These are phyloP conservation scores for Fusarium zealandicum DNA, from an alignment of 2,329 filamentous ascomycete species.

Conservation along the genomic window DNA sequence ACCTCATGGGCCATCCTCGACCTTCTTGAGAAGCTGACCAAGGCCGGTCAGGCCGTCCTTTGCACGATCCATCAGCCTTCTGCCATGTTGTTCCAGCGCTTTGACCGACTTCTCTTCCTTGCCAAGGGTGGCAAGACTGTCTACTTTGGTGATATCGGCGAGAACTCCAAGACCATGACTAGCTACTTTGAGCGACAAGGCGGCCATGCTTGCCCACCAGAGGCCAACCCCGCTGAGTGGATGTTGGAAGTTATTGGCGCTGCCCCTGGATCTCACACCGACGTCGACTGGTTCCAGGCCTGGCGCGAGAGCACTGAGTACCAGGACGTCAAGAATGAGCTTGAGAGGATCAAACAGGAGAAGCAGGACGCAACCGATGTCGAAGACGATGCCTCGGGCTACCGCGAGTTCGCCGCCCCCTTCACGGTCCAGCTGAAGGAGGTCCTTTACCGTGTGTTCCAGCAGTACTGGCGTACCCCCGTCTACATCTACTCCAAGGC, in stretches of 20 bases:
- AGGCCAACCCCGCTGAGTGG: slow-evolving; percentile 84
- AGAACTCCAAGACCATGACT: slow-evolving; percentile 71
- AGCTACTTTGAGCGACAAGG: slow-evolving; percentile 80
- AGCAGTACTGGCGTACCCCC: slow-evolving; percentile 92
- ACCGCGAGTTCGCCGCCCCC: slow-evolving; percentile 81
- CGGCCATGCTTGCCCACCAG: slow-evolving; percentile 67
- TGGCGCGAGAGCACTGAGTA: slow-evolving; percentile 69
- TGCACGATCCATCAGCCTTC: slow-evolving; percentile 98
- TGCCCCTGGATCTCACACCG: slow-evolving; percentile 67
- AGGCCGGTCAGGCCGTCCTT: slow-evolving; percentile 90
- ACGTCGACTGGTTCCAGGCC: slow-evolving; percentile 70
- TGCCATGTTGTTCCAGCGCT: slow-evolving; percentile 91
- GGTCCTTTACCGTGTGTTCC: slow-evolving; percentile 78
- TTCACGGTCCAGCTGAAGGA: slow-evolving; percentile 72
- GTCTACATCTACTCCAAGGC: slow-evolving; percentile 88
- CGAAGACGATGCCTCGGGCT: slow-evolving; percentile 54
- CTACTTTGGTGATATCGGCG: slow-evolving; percentile 82
- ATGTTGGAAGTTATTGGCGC: slow-evolving; percentile 72
- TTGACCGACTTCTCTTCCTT: slow-evolving; percentile 81
- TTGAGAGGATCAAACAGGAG: slow-evolving; percentile 62
- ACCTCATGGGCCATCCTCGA: slow-evolving; percentile 93
- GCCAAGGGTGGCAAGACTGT: slow-evolving; percentile 78
- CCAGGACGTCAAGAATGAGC: slow-evolving; percentile 61
- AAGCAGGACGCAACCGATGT: slow-evolving; percentile 46
- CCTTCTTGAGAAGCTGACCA: slow-evolving; percentile 86